A percentile compares a stretch with the other conserved stretches of the same genome.
Conservation (phyloP, 2,329 filamentous ascomycete species). For the Penicillium sclerotigenum region DNA sequence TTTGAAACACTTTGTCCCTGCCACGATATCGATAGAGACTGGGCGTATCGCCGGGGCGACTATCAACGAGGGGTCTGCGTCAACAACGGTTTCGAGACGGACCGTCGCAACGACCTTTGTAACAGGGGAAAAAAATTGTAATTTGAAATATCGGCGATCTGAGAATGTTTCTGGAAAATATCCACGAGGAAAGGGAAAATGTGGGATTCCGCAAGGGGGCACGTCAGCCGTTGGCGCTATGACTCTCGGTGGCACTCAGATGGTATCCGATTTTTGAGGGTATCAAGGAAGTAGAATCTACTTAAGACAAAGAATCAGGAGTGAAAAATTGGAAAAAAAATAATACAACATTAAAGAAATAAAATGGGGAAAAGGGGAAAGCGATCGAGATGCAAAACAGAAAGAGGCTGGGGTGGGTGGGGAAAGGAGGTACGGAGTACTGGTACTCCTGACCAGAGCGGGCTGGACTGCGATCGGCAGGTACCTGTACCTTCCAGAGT, state of each 20-base stretch:
- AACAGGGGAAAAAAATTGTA: background rate
- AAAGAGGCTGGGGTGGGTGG: slow-evolving; percentile 20
- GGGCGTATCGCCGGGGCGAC: slow-evolving; percentile 6
- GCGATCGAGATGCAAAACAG: slow-evolving; percentile 5
- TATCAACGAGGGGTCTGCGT: background rate
- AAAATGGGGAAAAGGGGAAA: background rate
- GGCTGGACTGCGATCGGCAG: slow-evolving; percentile 1
- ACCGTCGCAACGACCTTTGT: background rate
- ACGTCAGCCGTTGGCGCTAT: slow-evolving; percentile 6
- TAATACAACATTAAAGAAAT: background rate
- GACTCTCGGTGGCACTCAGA: background rate
- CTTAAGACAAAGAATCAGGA: background rate
- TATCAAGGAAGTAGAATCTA: background rate
- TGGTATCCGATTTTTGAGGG: background rate
- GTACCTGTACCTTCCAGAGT: background rate
- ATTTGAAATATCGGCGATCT: slow-evolving; percentile 2
- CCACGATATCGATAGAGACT: slow-evolving; percentile 12
- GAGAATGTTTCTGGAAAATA: slow-evolving; percentile 17
- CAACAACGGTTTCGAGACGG: background rate
- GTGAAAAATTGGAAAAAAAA: background rate
- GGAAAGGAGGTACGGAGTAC: slow-evolving; percentile 10
- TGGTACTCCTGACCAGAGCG: background rate
- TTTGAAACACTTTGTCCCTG: slow-evolving; percentile 22
- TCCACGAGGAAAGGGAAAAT: slow-evolving; percentile 9
- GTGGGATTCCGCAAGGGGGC: slow-evolving; percentile 8